phyloP scores from a whole-genome alignment of 2,329 filamentous ascomycete species.

The Cladosporium sp. region DNA sequence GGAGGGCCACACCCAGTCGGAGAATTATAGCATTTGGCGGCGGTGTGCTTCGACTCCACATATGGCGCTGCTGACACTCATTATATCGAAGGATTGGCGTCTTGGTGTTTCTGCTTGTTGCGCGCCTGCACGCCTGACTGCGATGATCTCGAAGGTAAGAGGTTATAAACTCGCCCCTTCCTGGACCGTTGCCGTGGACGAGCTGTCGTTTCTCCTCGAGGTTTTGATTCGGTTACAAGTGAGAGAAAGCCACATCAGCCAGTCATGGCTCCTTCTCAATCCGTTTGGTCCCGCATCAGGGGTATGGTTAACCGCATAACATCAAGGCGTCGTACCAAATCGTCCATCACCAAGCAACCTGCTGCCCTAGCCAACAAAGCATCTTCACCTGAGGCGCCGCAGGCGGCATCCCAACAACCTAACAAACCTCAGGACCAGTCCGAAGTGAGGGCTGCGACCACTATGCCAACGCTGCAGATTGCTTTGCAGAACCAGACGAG shows the following conservation, averaged over 20 bases:
- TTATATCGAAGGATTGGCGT: too few relatives aligned
- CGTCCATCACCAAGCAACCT: background rate
- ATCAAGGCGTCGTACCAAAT: background rate
- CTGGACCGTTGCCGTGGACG: too few relatives aligned
- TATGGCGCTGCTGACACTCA: background rate
- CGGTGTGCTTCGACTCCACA: background rate
- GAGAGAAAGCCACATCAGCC: background rate
- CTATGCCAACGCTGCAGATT: slow-evolving; percentile 25
- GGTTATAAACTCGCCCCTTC: too few relatives aligned
- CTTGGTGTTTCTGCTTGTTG: too few relatives aligned
- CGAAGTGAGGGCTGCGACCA: slow-evolving; percentile 16
- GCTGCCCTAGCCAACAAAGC: background rate
- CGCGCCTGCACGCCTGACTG: too few relatives aligned
- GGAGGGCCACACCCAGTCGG: background rate
- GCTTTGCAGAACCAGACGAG: slow-evolving; percentile 28
- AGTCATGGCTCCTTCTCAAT: slow-evolving; percentile 9
- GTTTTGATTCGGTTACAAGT: background rate
- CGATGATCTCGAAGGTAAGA: too few relatives aligned
- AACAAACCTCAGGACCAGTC: slow-evolving; percentile 1
- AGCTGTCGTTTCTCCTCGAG: too few relatives aligned
- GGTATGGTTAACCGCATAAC: background rate
- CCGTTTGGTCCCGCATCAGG: background rate
- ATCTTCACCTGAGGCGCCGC: slow-evolving; percentile 5
- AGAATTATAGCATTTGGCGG: background rate
- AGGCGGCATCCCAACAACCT: slow-evolving; percentile 4